Evolutionary conservation across 352 stramenopile genomes (phyloP).

Genomic region (Phytophthora pseudosyringae): DNA sequence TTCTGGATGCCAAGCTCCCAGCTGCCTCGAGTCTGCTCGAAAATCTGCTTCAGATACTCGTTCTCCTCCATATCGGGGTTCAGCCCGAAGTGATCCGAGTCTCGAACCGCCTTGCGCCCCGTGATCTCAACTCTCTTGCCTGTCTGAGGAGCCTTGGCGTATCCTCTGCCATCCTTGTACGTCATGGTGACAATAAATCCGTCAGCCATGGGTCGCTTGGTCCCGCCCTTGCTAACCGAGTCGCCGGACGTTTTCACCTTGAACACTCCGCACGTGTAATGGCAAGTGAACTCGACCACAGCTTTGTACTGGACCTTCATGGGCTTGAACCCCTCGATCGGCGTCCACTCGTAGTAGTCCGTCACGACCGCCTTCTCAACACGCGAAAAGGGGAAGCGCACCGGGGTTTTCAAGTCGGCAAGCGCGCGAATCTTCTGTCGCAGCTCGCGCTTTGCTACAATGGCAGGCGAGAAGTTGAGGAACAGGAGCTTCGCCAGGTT

Average conservation of each 20-base stretch:
- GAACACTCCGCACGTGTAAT: slow-evolving; percentile 43
- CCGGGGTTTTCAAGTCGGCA: slow-evolving; percentile 14
- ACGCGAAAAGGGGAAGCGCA: slow-evolving; percentile 41
- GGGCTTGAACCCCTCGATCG: background rate
- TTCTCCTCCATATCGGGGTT: slow-evolving; percentile 43
- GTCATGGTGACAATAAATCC: slow-evolving; percentile 48
- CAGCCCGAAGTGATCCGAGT: slow-evolving; percentile 38
- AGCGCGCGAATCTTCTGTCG: slow-evolving; percentile 43
- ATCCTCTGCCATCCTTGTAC: slow-evolving; percentile 39
- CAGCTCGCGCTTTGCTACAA: slow-evolving; percentile 31
- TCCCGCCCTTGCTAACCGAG: background rate
- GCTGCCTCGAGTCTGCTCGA: slow-evolving; percentile 20
- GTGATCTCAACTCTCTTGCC: slow-evolving; percentile 28
- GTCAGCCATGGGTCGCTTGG: slow-evolving; percentile 30
- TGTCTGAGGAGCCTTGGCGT: slow-evolving; percentile 34
- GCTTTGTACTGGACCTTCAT: slow-evolving; percentile 11
- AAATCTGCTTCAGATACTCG: slow-evolving; percentile 28
- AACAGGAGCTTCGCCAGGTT: slow-evolving; percentile 37
- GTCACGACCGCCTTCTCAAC: slow-evolving; percentile 32
- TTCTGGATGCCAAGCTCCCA: slow-evolving; percentile 28
- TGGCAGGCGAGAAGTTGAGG: slow-evolving; percentile 40
- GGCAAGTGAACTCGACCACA: slow-evolving; percentile 40
- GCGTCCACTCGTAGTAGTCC: slow-evolving; percentile 21
- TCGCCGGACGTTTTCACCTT: slow-evolving; percentile 20
- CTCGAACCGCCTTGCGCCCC: slow-evolving; percentile 4